Conservation (phyloP, 1,284 basidiomycete species). For the Ganoderma resinaceum region DNA sequence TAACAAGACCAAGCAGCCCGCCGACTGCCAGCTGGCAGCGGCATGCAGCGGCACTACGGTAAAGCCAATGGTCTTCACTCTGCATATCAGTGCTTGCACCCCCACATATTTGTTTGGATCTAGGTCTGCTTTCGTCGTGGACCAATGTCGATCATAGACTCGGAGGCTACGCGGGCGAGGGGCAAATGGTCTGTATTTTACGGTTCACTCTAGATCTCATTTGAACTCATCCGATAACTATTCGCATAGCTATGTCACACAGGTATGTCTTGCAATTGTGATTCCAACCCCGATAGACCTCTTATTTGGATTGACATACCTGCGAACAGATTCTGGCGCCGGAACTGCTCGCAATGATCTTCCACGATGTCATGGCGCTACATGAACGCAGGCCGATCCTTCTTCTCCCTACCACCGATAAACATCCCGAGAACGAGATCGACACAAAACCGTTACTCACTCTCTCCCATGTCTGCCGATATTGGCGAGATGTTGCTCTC, state of each 20-base stretch:
- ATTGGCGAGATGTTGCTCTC: not conserved
- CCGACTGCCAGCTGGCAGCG: too few relatives aligned
- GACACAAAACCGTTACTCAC: not conserved
- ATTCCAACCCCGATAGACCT: too few relatives aligned
- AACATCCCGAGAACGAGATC: not conserved
- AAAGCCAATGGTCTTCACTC: too few relatives aligned
- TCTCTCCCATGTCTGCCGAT: not conserved
- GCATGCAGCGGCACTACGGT: too few relatives aligned
- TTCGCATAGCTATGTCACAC: not conserved
- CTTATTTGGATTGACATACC: not conserved
- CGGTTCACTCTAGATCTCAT: not conserved
- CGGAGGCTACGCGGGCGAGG: too few relatives aligned
- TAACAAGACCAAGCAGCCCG: too few relatives aligned
- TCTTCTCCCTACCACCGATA: not conserved
- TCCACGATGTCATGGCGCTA: not conserved
- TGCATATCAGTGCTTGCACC: too few relatives aligned
- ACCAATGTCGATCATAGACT: not conserved
- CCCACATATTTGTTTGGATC: too few relatives aligned
- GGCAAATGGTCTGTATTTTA: not conserved
- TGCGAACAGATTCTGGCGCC: not conserved
- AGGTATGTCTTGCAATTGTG: not conserved
- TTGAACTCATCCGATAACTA: not conserved
- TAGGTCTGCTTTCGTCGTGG: too few relatives aligned
- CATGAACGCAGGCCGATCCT: not conserved
- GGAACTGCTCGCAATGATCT: not conserved